Base-by-base conservation (phyloP, 23 red algal species). In the Gracilaria gracilis region DNA sequence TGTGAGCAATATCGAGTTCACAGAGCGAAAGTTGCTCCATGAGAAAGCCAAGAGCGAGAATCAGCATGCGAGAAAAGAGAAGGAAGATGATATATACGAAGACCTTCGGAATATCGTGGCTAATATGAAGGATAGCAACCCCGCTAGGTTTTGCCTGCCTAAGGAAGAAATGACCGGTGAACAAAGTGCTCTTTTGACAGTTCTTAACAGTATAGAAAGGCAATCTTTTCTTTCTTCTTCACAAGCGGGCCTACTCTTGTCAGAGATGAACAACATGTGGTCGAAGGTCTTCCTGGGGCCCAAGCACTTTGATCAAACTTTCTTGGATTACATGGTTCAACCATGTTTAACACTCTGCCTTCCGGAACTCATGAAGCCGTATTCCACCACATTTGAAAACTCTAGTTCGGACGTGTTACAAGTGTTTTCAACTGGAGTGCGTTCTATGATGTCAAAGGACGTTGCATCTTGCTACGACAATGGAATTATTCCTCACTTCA, bases 1-100 rank as follows among this genome's bases (percentile, higher is more conserved):
- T 23, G 90, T 93, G 29, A 80, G 90, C 55, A 64, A 74, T n/a
- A 71, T 85, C 34, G 90, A 93, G 55, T 93, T 93, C 59, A 85
- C 90, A 57, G 90, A 93, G 38, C 61, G 90, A 13, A 84, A 85
- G 59, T 24, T 84, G 42, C 31, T 67, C 21, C 69, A 80, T 78
- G 86, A 89, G 29, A 80, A 79, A 24, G 72, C 67, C 23, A 85
- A 93, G 80, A 61, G 31, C 35, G 53, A 77, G 35, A 61, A 53
- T 62, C 71, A 82, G 33, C 44, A 82, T 24, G 15, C 61, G 4
- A 21, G 76, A 13, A 82, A 81, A 49, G 71, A 91, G 32, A 74
- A 82, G 50, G 46, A 74, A 57, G 88, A 82, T 42, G 75, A 51
- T 34, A 32, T 33, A 27, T 74, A 82, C n/a, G 55, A 75, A 46